Evolutionary conservation across 2,329 filamentous ascomycete species (phyloP), one percentile per base, ranked within the genome.

Genomic region (Xylariaceae sp.): DNA sequence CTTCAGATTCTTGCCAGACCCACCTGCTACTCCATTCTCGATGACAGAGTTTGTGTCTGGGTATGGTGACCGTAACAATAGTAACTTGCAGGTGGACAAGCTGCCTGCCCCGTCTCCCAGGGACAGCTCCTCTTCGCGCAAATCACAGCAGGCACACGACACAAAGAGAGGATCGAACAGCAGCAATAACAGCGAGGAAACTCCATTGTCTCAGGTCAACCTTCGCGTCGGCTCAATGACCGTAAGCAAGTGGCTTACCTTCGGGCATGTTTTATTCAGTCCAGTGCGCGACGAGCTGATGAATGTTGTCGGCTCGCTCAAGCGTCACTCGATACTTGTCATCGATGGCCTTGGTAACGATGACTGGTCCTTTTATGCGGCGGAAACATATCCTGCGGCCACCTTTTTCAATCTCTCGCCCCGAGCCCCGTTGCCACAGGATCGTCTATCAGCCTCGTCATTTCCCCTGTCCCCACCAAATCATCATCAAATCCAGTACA

Each of bases 301-400:
- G 30, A 67, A 77, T 15, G 66, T 73, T 1, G 72, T 64, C 13
- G 68, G 64, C 39, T 67, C 62, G 12, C 65, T 57, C 64, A 84
- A 73, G 67, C 77, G 66, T 41, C 83, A 69, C 42, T 81, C 78
- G 0, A 79, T 93, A 19, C 72, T 93, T 3, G 83, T 93, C 15
- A 75, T 93, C 42, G 87, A 93, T 64, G 87, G 87, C 4, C 79
- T 93, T 22, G 87, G 87, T n/a, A 90, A 89, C 56, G 81, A 85
- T 51, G 87, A 93, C 57, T 93, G 87, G 87, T 90, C 87, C 0
- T 90, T 88, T 61, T 91, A 89, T 53, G 86, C 86, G 16, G 85
- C 87, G 6, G 80, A 90, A 57, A 89, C 85, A 1, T 91, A 91
- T 50, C 83, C 85, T 0, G 72, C 73, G 1, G 83, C 83, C 0